Evolutionary conservation across 345 rosid species (phyloP), one percentile per base, ranked within the genome.

Genomic region (Psidium guajava): DNA sequence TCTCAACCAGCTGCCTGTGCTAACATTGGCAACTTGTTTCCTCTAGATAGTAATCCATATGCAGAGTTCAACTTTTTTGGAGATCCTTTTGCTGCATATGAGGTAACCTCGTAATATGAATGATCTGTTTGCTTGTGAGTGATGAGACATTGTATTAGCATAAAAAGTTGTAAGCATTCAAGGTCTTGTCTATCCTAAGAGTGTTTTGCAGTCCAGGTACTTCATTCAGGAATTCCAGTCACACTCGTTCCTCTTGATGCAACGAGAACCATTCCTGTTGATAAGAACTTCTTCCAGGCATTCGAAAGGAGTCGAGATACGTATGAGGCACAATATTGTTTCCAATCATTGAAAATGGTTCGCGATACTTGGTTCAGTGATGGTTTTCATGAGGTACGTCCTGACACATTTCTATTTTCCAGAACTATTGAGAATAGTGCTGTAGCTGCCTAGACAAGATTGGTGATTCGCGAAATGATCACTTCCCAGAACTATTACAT

Each of bases 41-140:
- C 98, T 89, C 94, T 89, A 82, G 86, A 88, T n/a, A 93, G 92
- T 55, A 96, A 95, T 87, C 99, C 98, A 52, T 96, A 92, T 58
- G 98, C 96, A 1, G 98, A 96, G 90, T 96, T 94, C 89, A 96
- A 96, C 88, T 90, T 94, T 55, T 96, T 94, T 69, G 93, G 83
- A 53, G 98, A 96, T 86, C 99, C 99, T 83, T 95, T 96, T 83
- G 96, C 99, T 74, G 93, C 99, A 47, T 94, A 95, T 85, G 98
- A 95, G 94, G 98, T 93, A 69, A 82, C 15, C 20, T 69, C 2
- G 2, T 69, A 69, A 36, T 69, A 47, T 20, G 2, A 47, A 32
- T 36, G 80, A 25, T 69, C 47, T 69, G 25, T 69, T 69, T 36
- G 13, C 9, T 69, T 69, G 80, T 36, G 0, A 64, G 21, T 18